These are phyloP conservation scores for Novakomyces olei DNA, from an alignment of 805 yeast genomes.

Conservation along the genomic window DNA sequence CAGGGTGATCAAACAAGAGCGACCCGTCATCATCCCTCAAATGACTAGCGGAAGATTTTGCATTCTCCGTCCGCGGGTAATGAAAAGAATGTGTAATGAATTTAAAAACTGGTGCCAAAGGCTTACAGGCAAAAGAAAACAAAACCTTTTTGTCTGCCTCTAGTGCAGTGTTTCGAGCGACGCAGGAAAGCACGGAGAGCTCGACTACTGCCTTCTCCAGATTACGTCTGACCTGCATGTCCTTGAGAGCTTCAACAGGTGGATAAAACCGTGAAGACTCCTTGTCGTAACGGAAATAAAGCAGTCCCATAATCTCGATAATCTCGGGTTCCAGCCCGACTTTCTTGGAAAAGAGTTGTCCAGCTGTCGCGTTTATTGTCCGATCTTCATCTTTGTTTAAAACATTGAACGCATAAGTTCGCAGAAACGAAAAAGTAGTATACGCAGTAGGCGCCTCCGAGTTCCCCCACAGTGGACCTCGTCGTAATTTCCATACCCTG, in stretches of 20 bases:
- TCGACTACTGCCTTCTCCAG: no score
- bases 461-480: no score
- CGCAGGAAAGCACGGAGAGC: no score
- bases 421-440: neutral
- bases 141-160: neutral
- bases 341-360: neutral
- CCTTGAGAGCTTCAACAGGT: neutral
- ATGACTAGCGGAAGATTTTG: neutral
- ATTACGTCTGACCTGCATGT: no score
- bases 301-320: neutral
- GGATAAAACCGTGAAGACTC: neutral
- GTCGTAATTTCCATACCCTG: no score
- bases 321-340: neutral
- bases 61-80: neutral
- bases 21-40: neutral
- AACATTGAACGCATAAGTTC: neutral
- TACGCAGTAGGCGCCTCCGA: no score
- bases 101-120: no score
- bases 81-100: no score
- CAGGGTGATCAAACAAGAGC: conserved; percentile 1
- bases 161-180: neutral
- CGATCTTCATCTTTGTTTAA: conserved; percentile 1
- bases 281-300: neutral
- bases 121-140: neutral
- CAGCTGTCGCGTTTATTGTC: conserved; percentile 1